These are phyloP conservation scores for Aphelidium insulamus DNA, from an alignment of 371 early-diverging fungal genomes.

Conservation along the genomic window DNA sequence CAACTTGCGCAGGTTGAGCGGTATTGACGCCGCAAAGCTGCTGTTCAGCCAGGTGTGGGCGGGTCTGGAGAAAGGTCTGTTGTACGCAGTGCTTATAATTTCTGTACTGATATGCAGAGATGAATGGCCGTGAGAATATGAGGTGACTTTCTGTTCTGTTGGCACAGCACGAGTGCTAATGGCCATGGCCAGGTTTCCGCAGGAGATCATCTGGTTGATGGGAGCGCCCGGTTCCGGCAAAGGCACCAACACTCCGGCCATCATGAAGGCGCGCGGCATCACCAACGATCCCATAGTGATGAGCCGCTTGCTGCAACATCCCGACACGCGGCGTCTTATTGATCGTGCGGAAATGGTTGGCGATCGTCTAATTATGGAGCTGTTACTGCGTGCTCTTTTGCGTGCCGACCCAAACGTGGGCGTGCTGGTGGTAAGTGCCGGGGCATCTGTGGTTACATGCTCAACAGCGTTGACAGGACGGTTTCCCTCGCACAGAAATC, in stretches of 20 bases:
- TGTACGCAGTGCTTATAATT: too few species aligned
- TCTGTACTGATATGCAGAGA: too few species aligned
- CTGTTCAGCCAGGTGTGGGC: slow-evolving; percentile 45
- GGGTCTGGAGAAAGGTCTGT: slow-evolving; percentile 33
- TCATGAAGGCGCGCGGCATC: slow-evolving; percentile 31
- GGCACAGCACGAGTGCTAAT: too few species aligned
- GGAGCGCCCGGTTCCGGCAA: slow-evolving; percentile 45
- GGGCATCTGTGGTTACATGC: too few species aligned
- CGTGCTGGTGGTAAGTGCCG: slow-evolving; percentile 29
- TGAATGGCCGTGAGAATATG: slow-evolving; percentile 30
- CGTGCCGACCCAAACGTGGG: slow-evolving; percentile 34
- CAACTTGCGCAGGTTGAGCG: too few species aligned
- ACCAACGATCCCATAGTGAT: slow-evolving; percentile 39
- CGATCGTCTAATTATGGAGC: slow-evolving; percentile 32
- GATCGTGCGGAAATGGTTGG: slow-evolving; percentile 39
- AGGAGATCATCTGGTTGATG: slow-evolving; percentile 42
- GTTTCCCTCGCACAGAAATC: slow-evolving; percentile 39
- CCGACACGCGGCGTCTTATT: slow-evolving; percentile 35
- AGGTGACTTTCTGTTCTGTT: too few species aligned
- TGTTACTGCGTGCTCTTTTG: slow-evolving; percentile 28
- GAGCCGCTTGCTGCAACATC: slow-evolving; percentile 29
- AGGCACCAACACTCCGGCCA: slow-evolving; percentile 40
- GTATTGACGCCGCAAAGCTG: slow-evolving; percentile 38
- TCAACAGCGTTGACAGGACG: too few species aligned
- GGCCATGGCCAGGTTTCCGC: slow-evolving; percentile 29